phyloP scores from a whole-genome alignment of 257 asterid species.

The Asclepias syriaca region DNA sequence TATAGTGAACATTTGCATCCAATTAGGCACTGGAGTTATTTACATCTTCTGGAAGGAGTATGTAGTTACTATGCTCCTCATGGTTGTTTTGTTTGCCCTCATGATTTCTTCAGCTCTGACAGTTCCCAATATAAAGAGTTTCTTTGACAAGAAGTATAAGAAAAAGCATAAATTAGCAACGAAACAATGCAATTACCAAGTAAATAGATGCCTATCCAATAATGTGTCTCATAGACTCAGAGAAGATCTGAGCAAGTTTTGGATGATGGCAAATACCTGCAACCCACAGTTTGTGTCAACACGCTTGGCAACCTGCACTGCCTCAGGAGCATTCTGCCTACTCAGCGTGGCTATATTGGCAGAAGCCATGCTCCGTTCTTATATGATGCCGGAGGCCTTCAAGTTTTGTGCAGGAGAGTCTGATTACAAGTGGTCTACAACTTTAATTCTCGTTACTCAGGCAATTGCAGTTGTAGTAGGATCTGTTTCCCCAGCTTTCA shows the following conservation, averaged over 20 bases:
- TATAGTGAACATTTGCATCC: constrained; percentile 55
- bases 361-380: constrained; percentile 54
- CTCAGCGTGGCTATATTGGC: constrained; percentile 38
- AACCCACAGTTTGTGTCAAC: constrained; percentile 69
- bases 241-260: constrained; percentile 49
- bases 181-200: constrained; percentile 28
- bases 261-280: constrained; percentile 94
- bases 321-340: constrained; percentile 70
- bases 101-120: constrained; percentile 50
- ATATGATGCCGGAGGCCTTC: constrained; percentile 44
- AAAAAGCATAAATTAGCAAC: constrained; percentile 33
- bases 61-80: constrained; percentile 33
- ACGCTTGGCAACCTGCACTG: constrained; percentile 68
- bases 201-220: constrained; percentile 19
- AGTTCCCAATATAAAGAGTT: constrained; percentile 48
- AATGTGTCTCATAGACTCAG: constrained; percentile 35
- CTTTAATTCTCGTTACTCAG: constrained; percentile 48
- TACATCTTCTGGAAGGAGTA: constrained; percentile 59
- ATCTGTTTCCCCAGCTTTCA: constrained; percentile 58
- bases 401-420: constrained; percentile 59
- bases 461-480: constrained; percentile 55
- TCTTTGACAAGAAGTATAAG: constrained; percentile 45
- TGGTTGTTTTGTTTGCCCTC: constrained; percentile 46
- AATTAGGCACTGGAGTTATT: constrained; percentile 64
- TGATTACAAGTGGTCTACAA: constrained; percentile 74